Evolutionary conservation across 805 yeast genomes (phyloP), one percentile per base, ranked within the genome.

Genomic region (Lachancea mirantina): DNA sequence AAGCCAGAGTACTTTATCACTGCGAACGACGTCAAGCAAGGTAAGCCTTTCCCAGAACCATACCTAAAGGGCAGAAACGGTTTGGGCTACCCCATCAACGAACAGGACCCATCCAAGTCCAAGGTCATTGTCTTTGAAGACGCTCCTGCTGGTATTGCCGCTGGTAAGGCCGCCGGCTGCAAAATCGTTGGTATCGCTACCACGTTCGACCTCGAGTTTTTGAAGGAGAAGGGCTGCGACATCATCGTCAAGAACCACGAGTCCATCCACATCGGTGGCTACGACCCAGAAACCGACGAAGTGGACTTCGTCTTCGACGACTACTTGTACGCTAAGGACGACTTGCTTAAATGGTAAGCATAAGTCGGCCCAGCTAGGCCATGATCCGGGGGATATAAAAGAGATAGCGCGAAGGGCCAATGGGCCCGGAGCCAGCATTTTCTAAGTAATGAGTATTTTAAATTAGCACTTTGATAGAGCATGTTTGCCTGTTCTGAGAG

Each of bases 21-120:
- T 28, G 92, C 94, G 30, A 85, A 78, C 61, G 76, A 74, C 56
- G 92, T 84, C 44, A 63, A 69, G 40, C 67, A 70, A 50, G 95
- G 95, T 52, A 84, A 84, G 68, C 95, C 95, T 26, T 72, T 81
- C 62, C 94, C 95, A 26, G 79, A 78, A 65, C 92, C 94, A 34
- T 84, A 84, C 65, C 65, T 71, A 43, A 55, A 64, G 52, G 84
- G 84, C 40, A 59, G 65, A 47, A 50, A 55, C 47, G 59, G 51
- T 36, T 51, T 58, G 36, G 64, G 64, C 15, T 61, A 38, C 50
- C 62, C 61, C 45, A 46, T 52, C 39, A 55, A 54, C 47, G 49
- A 53, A 42, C 43, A 55, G 40, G 56, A 57, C 38, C 63, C 63
- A 31, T 48, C 59, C 11, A 41, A 52, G 24, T 60, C 64, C 35